phyloP scores from a whole-genome alignment of 768 basidiomycete genomes.

The Lentinula sp. region DNA sequence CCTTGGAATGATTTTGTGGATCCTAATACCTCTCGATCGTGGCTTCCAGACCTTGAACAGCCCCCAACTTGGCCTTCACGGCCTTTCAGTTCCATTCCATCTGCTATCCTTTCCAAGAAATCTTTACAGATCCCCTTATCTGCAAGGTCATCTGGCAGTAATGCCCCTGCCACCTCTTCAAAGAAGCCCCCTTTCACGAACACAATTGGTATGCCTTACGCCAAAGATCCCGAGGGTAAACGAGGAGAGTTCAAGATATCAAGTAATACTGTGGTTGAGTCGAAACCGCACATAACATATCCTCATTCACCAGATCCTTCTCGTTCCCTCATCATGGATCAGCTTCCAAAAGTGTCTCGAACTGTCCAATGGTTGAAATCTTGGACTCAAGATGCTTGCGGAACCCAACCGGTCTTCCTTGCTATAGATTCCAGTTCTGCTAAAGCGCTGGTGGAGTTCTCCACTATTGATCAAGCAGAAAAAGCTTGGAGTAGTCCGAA shows the following conservation, averaged over 20 bases:
- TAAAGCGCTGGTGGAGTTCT: conserved; percentile 49
- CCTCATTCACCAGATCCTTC: conserved; percentile 39
- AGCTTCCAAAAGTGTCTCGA: conserved; percentile 44
- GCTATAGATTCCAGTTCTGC: conserved; percentile 33
- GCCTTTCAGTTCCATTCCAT: background rate
- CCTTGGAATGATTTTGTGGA: conserved; percentile 6
- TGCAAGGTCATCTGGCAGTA: background rate
- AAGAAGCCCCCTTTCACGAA: conserved; percentile 9
- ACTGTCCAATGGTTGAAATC: conserved; percentile 30
- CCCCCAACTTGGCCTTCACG: background rate
- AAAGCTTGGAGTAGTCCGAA: conserved; percentile 45
- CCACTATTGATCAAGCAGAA: conserved; percentile 34
- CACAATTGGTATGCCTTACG: conserved; percentile 40
- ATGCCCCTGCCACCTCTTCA: background rate
- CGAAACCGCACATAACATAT: conserved; percentile 10
- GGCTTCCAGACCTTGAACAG: background rate
- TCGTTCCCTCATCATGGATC: conserved; percentile 51
- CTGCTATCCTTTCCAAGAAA: conserved; percentile 11
- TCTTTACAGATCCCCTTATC: conserved; percentile 10
- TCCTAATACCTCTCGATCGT: conserved; percentile 3
- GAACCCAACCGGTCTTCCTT: conserved; percentile 29
- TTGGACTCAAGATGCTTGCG: conserved; percentile 37
- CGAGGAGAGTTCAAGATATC: conserved; percentile 37
- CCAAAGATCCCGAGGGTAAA: conserved; percentile 37
- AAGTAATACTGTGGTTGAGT: conserved; percentile 12